phyloP scores from a whole-genome alignment of 2,329 filamentous ascomycete genomes.

The Escovopsis weberi region DNA sequence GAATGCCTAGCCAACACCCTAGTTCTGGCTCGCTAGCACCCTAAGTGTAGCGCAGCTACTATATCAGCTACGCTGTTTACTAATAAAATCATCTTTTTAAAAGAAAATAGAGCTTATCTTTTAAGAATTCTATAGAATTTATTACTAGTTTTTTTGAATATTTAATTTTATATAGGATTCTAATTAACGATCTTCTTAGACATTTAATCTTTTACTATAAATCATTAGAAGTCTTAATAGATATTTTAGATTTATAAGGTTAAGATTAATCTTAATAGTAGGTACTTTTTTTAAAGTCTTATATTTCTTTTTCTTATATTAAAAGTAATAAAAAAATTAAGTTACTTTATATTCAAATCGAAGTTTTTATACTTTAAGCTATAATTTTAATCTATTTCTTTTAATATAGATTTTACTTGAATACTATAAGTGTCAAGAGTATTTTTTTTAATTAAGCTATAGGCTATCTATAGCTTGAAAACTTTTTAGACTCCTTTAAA shows the following conservation, averaged over 20 bases:
- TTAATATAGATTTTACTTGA: background rate
- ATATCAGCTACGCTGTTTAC: no score
- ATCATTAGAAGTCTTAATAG: background rate
- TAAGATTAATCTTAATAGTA: no score
- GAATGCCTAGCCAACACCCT: no score
- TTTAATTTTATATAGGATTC: no score
- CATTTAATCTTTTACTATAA: background rate
- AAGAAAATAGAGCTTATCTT: no score
- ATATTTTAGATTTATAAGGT: background rate
- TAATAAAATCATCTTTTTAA: no score
- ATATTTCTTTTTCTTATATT: background rate
- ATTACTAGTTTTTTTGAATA: no score
- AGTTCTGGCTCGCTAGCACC: no score
- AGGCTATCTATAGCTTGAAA: background rate
- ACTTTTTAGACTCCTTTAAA: background rate
- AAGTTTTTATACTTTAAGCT: background rate
- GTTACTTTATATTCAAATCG: background rate
- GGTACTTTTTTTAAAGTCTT: no score
- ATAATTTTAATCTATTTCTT: background rate
- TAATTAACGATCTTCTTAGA: background rate
- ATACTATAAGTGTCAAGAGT: background rate
- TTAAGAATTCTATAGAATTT: no score
- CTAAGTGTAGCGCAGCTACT: no score
- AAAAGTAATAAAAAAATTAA: background rate
- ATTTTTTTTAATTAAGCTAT: background rate